Evolutionary conservation across 495 filamentous ascomycete genomes (phyloP), one percentile per base, ranked within the genome.

Genomic region (Hamigera avellanea): DNA sequence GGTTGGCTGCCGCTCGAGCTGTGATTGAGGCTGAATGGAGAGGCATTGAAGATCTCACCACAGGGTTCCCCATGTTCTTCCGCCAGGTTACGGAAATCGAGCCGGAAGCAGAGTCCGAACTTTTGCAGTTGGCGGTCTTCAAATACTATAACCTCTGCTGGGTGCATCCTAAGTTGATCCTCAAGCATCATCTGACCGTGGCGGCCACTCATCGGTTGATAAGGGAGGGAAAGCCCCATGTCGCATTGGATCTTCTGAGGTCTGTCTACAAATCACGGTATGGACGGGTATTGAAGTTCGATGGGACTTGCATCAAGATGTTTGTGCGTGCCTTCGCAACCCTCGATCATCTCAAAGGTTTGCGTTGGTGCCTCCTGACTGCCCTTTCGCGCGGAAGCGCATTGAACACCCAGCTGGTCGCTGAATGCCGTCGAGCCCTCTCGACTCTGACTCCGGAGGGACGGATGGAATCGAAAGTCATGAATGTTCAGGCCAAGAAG

Each of bases 341-440:
- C 2, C 31, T 42, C 12, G 41, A 49, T 14, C 50, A 63, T 19
- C 26, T 59, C n/a, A 39, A 51, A 12, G 64, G 64, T 2, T 41
- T 65, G 3, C 61, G 64, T 37, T 68, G 64, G 64, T 65, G 62
- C 35, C 42, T 66, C 17, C 27, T 66, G 39, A 59, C 62, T 1
- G 53, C 45, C 1, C 47, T 68, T 10, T 40, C 57, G 18, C 59
- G 59, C 18, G 37, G 44, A 6, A 56, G 52, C 33, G 44, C 52
- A 2, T 27, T 56, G 15, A 45, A 42, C 15, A 45, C 31, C 10
- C 49, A 57, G 26, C 57, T 68, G 28, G 39, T 61, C 6, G 55
- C 53, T 19, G 64, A 68, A 29, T 45, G 42, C 7, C 41, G 46
- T 19, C 55, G 56, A 6, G 41, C 59, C 17, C 21, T 62, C 15